These are phyloP conservation scores for Candida sp. DNA, from an alignment of 1,139 yeast species.

Conservation along the genomic window DNA sequence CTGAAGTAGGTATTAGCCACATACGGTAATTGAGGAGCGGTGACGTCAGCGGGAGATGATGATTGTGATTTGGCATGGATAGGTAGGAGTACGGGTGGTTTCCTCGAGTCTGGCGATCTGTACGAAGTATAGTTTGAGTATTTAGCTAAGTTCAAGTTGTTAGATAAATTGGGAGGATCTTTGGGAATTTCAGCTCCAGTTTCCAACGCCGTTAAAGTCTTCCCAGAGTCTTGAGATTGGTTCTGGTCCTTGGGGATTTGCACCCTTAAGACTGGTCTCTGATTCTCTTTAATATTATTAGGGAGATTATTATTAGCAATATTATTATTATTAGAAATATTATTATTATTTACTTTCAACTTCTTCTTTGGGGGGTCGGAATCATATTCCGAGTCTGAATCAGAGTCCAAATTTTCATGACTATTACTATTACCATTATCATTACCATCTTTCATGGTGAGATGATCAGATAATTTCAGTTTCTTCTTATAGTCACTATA, in stretches of 20 bases:
- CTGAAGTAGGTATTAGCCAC: conserved; percentile 14
- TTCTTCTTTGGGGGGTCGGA: not conserved
- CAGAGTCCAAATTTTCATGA: conserved; percentile 8
- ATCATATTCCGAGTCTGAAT: conserved; percentile 17
- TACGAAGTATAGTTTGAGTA: conserved; percentile 27
- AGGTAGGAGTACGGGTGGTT: conserved; percentile 40
- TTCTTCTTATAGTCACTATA: conserved; percentile 47
- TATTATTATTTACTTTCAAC: not conserved
- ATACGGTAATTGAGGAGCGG: conserved; percentile 36
- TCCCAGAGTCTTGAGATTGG: conserved; percentile 11
- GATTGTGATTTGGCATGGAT: conserved; percentile 39
- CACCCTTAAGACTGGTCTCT: conserved; percentile 47
- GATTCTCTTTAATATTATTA: not conserved
- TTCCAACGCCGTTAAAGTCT: conserved; percentile 41
- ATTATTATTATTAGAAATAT: not conserved
- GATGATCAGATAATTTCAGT: conserved; percentile 16
- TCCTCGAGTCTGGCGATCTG: conserved; percentile 34
- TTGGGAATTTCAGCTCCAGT: conserved; percentile 6
- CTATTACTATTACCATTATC: conserved; percentile 3
- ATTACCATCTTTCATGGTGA: conserved; percentile 10
- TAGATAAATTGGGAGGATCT: conserved; percentile 1
- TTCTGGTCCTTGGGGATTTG: conserved; percentile 47
- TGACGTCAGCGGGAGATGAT: conserved; percentile 41
- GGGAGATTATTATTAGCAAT: too few relatives aligned
- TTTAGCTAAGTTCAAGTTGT: conserved; percentile 6